phyloP scores from a whole-genome alignment of 208 protist genomes.

The Leptomonas seymouri region DNA sequence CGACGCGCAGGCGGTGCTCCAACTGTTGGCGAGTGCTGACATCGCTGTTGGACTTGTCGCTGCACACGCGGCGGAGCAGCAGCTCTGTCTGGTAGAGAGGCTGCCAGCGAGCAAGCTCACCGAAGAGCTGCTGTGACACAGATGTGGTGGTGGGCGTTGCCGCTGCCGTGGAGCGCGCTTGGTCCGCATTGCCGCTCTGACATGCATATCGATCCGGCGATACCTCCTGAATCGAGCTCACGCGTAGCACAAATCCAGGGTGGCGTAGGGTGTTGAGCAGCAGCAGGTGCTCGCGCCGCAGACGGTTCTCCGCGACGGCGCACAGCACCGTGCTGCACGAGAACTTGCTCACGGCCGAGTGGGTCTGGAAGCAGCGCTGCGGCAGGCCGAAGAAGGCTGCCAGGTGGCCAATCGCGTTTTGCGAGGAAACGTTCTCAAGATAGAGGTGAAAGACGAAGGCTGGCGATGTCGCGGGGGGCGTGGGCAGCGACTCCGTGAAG shows the following conservation, averaged over 20 bases:
- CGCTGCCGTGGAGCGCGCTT: neutral
- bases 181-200: neutral
- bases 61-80: slow-evolving; percentile 73
- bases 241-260: slow-evolving; percentile 83
- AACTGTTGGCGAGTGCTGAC: slow-evolving; percentile 42
- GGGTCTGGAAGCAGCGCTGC: slow-evolving; percentile 57
- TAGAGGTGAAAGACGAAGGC: slow-evolving; percentile 86
- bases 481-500: slow-evolving; percentile 57
- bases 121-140: slow-evolving; percentile 39
- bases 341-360: slow-evolving; percentile 82
- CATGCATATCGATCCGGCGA: slow-evolving; percentile 8
- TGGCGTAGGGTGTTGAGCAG: slow-evolving; percentile 88
- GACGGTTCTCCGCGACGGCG: slow-evolving; percentile 52
- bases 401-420: slow-evolving; percentile 83
- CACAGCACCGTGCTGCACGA: slow-evolving; percentile 72
- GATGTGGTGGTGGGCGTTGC: neutral
- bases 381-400: slow-evolving; percentile 70
- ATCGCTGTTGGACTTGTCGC: slow-evolving; percentile 7
- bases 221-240: slow-evolving; percentile 67
- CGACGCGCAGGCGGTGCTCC: slow-evolving; percentile 61
- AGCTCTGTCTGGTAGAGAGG: slow-evolving; percentile 71
- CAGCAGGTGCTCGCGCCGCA: slow-evolving; percentile 74
- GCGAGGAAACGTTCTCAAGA: slow-evolving; percentile 77
- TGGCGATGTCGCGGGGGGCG: slow-evolving; percentile 22
- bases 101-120: slow-evolving; percentile 70